Percentiles rank a stretch among this genome's conserved stretches.
Evolutionary conservation across 257 asterid genomes (phyloP).

Genomic region (Rauvolfia tetraphylla): DNA sequence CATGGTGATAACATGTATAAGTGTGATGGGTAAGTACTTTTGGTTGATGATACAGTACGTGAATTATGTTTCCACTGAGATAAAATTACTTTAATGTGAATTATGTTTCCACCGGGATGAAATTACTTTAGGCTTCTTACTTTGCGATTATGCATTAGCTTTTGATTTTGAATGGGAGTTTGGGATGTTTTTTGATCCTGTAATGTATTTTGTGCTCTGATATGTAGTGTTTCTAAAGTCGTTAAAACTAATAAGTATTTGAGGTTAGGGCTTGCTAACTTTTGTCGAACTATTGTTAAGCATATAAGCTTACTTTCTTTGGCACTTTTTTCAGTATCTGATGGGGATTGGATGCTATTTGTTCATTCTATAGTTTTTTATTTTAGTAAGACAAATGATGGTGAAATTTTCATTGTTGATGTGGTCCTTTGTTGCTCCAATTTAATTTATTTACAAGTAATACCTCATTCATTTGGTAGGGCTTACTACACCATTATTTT

Average conservation of each 20-base stretch:
- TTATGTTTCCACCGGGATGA: background rate
- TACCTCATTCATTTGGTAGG: background rate
- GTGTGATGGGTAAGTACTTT: constrained; percentile 72
- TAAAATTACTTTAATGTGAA: background rate
- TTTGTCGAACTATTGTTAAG: background rate
- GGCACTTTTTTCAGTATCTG: background rate
- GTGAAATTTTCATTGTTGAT: background rate
- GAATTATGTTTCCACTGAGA: background rate
- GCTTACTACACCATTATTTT: background rate
- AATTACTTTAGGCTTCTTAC: background rate
- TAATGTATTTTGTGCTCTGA: background rate
- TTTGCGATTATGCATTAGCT: background rate
- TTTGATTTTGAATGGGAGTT: background rate
- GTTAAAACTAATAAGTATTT: background rate
- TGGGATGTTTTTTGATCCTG: background rate
- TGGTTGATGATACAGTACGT: background rate
- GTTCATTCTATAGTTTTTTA: background rate
- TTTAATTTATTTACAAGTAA: background rate
- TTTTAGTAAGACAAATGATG: background rate
- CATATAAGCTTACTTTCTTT: background rate
- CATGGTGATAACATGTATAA: constrained; percentile 98
- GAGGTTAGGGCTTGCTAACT: background rate
- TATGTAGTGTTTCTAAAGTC: background rate
- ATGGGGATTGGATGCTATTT: background rate
- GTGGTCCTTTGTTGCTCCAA: background rate